These are phyloP conservation scores for Bacidia gigantensis DNA, from an alignment of 495 filamentous ascomycete genomes.

Conservation along the genomic window DNA sequence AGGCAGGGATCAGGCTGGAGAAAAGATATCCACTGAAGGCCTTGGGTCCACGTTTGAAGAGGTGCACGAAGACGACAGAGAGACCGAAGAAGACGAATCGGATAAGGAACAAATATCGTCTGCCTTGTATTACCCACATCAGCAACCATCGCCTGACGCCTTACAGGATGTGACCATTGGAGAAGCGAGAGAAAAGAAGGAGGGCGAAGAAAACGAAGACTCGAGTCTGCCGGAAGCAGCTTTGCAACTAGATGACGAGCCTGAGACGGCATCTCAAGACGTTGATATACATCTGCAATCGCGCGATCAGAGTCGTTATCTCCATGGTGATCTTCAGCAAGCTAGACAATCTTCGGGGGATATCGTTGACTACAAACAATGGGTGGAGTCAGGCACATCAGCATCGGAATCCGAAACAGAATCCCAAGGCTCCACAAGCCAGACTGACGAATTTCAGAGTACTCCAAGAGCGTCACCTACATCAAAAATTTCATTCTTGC, in stretches of 20 bases:
- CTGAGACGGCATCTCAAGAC: conserved; percentile 26
- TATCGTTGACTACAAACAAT: conserved; percentile 22
- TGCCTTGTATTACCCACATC: conserved; percentile 84
- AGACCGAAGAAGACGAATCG: conserved; percentile 60
- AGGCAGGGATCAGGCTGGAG: neutral
- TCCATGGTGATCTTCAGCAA: conserved; percentile 44
- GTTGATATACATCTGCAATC: conserved; percentile 51
- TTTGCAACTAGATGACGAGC: conserved; percentile 21
- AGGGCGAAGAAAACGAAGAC: conserved; percentile 24
- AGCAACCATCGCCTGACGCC: conserved; percentile 40
- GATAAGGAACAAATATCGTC: conserved; percentile 91
- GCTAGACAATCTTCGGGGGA: conserved; percentile 25
- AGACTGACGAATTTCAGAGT: conserved; percentile 43
- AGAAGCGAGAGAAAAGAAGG: conserved; percentile 23
- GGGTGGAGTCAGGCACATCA: conserved; percentile 29
- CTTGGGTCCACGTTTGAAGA: conserved; percentile 21
- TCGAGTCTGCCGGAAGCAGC: conserved; percentile 16
- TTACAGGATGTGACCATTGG: conserved; percentile 28
- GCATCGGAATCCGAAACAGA: conserved; percentile 47
- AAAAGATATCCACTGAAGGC: neutral
- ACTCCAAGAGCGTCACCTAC: conserved; percentile 48
- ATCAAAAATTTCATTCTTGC: conserved; percentile 23
- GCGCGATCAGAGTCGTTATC: conserved; percentile 43
- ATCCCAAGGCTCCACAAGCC: conserved; percentile 36
- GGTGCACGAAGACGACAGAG: conserved; percentile 17